Evolutionary conservation across 2,329 filamentous ascomycete genomes (phyloP), one percentile per base, ranked within the genome.

Genomic region (Dactylellina sp.): DNA sequence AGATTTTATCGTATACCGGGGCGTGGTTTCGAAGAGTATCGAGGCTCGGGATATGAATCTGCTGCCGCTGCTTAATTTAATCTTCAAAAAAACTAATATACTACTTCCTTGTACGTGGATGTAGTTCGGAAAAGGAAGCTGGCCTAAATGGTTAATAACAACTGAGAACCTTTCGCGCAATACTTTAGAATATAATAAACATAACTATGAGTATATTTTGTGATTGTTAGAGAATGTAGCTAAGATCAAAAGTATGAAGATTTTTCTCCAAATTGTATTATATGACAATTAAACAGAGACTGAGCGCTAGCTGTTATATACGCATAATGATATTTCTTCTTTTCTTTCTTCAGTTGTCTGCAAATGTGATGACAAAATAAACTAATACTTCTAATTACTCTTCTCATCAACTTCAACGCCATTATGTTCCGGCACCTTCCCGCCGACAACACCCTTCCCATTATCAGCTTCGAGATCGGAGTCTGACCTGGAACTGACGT

Each of bases 381-480:
- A 14, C 14, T 3, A 37, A 55, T 28, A 16, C 32, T 6, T 20
- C 35, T 57, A 71, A 16, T 28, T 57, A 12, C 61, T 74, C 70
- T 74, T 74, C 39, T 74, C 70, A 20, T 74, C 70, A 42, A 66
- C 66, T n/a, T 63, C 66, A 6, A 71, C 57, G 20, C 50, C 52
- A 18, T 16, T 52, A 16, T 53, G 55, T 7, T 18, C 42, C 2
- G 64, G 55, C 7, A 49, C 52, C n/a, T 72, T 72, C 18, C 16
- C 42, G 2, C 16, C 40, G 1, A 72, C n/a, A 32, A 60, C 49
- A 16, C 70, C 61, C 32, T 74, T 74, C 3, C 47, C 55, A 18
- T 56, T 66, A 25, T 66, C 61, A 2, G 70, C 70, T 24, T 74
- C 70, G 2, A 64, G 28, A 25, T 74, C 70, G 1, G 70, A 74